Evolutionary conservation across 2,329 filamentous ascomycete species (phyloP), one percentile per base, ranked within the genome.

Genomic region (Paecilomyces dactylethromorphus): DNA sequence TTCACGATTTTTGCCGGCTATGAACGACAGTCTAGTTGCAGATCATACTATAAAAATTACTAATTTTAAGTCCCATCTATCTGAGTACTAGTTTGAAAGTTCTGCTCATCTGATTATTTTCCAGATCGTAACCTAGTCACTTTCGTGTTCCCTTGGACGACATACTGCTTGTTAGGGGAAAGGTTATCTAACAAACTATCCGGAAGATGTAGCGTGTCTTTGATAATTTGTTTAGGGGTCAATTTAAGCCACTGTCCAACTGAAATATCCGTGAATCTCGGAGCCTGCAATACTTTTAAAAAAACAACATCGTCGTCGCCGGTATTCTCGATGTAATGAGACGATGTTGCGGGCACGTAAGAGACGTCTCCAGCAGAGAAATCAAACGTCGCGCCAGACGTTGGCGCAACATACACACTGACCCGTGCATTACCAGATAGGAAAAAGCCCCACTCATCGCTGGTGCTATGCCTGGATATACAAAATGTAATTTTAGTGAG

Each of bases 301-400:
- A 85, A 84, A 4, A 85, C 72, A 8, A 86, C 70, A 59, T 84
- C 81, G 59, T 82, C 81, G 10, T 76, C 79, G 18, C 83, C 84
- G 0, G 80, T 84, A 65, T 86, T 87, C 71, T 87, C 83, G 18
- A 87, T 74, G 62, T 86, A 87, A 66, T 87, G 85, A 0, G 81
- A 79, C 45, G 78, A 76, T 0, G 78, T 76, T 10, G 79, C 76
- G 1, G 83, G 82, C 11, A 87, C 80, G 60, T 86, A 86, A 0
- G 82, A 84, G 0, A 86, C 83, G 60, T 85, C 82, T 15, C 84
- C 83, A 21, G 82, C 82, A 6, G 78, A 78, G 70, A 83, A 86
- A 71, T 86, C 83, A 59, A 85, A 86, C 0, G 83, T 86, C 53
- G 79, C 76, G 1, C 79, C 77, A 1, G 77, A 70, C 3, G 73